Base-by-base conservation (phyloP, 106 monocot species). In the Acanthochlamys bracteata region DNA sequence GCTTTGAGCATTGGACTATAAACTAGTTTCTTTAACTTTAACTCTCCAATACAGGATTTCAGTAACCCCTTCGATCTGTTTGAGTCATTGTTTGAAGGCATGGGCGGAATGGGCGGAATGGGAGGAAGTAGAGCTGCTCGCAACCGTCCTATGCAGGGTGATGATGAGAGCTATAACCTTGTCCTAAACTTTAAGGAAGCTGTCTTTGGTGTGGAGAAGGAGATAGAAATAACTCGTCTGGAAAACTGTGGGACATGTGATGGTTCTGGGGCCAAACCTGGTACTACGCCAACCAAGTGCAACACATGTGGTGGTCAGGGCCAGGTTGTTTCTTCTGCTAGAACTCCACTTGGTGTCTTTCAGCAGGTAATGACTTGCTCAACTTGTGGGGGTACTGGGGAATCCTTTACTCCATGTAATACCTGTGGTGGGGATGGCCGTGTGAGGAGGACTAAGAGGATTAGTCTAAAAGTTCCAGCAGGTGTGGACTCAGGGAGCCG, bases 21-120 rank as follows among this genome's bases (percentile, higher is more conserved):
- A 54, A n/a, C n/a, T 54, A 54, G 10, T 54, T 11, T 19, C 6
- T 54, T n/a, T 54, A 16, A 19, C 7, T 54, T 54, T 4, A 54
- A 54, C 53, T 17, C 53, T 54, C 11, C 6, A 24, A 17, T 67
- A 65, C 80, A 90, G 94, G 94, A 90, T 82, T 95, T 84, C 71
- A 79, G 76, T 67, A 95, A 84, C 68, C 94, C 94, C 25, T 95
- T 95, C 62, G 90, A 90, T 75, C 57, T 95, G 4, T 95, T 95
- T 19, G 90, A 95, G 58, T 86, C 90, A 39, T 61, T 95, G 49
- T 95, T 95, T 49, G 94, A 90, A 68, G 89, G 89, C 25, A 88
- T 93, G 79, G 85, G 92, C 1, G 91, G 91, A 46, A 81, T 82
- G 88, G 88, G 79, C 21, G 84, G 74, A 45, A 77, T 72, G 82